Base-by-base conservation (phyloP, 495 filamentous ascomycete genomes). In the Monascus purpureus region DNA sequence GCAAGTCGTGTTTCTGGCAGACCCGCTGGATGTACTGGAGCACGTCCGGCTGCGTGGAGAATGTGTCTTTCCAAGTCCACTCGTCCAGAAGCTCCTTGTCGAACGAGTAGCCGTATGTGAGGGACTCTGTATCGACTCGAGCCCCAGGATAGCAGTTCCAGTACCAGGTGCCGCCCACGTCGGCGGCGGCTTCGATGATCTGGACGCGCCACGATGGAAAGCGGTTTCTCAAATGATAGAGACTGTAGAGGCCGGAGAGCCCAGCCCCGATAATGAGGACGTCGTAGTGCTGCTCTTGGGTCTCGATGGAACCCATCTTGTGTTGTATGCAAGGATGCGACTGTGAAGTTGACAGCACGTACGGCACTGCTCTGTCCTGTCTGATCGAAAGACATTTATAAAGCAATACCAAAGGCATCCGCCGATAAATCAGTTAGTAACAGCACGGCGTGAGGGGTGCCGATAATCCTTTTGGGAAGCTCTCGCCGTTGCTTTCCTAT, bases 181-280 rank as follows among this genome's bases (percentile, higher is more conserved):
- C 58, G 19, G 52, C 44, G 5, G 55, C 68, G 6, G 54, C 52
- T 32, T 73, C 70, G 18, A 68, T 40, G 3, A 64, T 51, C 32
- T 59, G 58, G 5, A 65, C 52, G 29, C 57, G 57, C 18, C 49
- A 52, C 6, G 54, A 50, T 31, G 62, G 50, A 18, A 65, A 63
- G 12, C 52, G 46, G 17, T 63, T 40, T 5, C 57, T 50, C 2
- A 72, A 43, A 12, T 52, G 41, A 23, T 59, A 51, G 8, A 67
- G 48, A 11, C 47, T 39, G 37, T 58, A 64, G 22, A 67, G 28
- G 1, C 68, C 68, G 6, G 51, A 55, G 23, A 73, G 58, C 1
- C 69, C 69, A 1, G 62, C 67, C 3, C 69, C 69, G 8, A 73
- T 52, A 34, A 71, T 62, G 16, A 72, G 36, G 13, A 60, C 61